Conservation (phyloP, 1,284 basidiomycete genomes). For the Hypsizygus ulmarius region DNA sequence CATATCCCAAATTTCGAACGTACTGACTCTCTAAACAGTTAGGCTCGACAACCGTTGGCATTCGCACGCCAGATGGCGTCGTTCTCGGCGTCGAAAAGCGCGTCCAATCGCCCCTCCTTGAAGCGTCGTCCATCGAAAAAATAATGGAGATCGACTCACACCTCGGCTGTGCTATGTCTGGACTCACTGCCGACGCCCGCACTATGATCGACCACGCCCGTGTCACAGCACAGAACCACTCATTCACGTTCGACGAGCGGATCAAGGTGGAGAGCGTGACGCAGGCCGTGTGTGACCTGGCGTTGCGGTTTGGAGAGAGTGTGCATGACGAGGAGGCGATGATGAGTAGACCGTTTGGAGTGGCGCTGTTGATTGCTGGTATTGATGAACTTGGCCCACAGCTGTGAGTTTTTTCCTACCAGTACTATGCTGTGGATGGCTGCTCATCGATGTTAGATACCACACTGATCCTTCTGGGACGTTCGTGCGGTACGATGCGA, state of each 20-base stretch:
- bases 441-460: constrained; percentile 51
- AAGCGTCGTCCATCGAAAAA: constrained; percentile 96
- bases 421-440: constrained; percentile 3
- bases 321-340: constrained; percentile 98
- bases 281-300: constrained; percentile 97
- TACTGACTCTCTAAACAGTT: constrained; percentile 53
- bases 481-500: constrained; percentile 95
- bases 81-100: constrained; percentile 98
- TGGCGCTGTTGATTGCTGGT: constrained; percentile 95
- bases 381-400: constrained; percentile 96
- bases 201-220: constrained; percentile 99
- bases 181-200: constrained; percentile 95
- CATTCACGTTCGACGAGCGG: constrained; percentile 95
- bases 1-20: background rate
- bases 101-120: constrained; percentile 94
- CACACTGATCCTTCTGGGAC: constrained; percentile 99
- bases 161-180: constrained; percentile 98
- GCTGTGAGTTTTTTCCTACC: constrained; percentile 50
- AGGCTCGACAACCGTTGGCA: constrained; percentile 96
- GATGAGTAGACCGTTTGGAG: constrained; percentile 99
- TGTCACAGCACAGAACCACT: constrained; percentile 93
- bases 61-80: constrained; percentile 84
- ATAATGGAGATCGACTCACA: constrained; percentile 99
- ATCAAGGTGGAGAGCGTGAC: constrained; percentile 98
- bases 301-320: constrained; percentile 97